Evolutionary conservation across 2,329 filamentous ascomycete species (phyloP), one percentile per base, ranked within the genome.

Genomic region (Blumeriella jaapii): DNA sequence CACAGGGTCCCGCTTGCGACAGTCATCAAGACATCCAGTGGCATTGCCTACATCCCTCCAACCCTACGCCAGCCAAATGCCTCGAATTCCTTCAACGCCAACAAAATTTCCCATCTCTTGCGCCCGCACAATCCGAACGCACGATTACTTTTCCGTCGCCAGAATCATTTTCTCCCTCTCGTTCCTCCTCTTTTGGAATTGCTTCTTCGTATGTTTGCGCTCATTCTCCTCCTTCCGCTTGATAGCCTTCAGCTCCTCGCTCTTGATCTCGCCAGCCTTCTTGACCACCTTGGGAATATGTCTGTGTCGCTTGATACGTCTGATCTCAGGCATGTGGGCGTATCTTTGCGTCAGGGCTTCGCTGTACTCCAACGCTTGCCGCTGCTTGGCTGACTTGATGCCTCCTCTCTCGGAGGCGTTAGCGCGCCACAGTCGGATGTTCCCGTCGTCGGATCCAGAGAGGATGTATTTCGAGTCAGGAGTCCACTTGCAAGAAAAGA

Each of bases 221-320:
- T 93, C 83, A 56, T 98, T 98, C 67, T 98, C 91, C 54, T 94
- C 83, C 50, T 78, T 78, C 51, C 84, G 70, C 74, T 93, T 94
- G 58, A 95, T 82, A 20, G 83, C 74, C 59, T 76, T 77, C 51
- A 95, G 59, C 60, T 96, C 91, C 55, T 93, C 85, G 39, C 65
- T 64, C 74, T 98, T 98, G 62, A 96, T 96, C 66, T 94, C 82
- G 31, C 71, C 77, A 3, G 89, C 89, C 73, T 95, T 96, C 78
- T 94, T 95, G 47, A 96, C 76, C 38, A 86, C 76, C 67, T 86
- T 84, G 13, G 91, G 91, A 43, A 95, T 63, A 61, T 96, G 91
- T 44, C 91, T 75, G 60, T 98, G 91, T 34, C 86, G 73, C 52
- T 79, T 79, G 59, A 98, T 98, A 36, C 93, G 74, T 51, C 77